phyloP scores from a whole-genome alignment of 768 basidiomycete species.

The Hysterangium stoloniferum region DNA sequence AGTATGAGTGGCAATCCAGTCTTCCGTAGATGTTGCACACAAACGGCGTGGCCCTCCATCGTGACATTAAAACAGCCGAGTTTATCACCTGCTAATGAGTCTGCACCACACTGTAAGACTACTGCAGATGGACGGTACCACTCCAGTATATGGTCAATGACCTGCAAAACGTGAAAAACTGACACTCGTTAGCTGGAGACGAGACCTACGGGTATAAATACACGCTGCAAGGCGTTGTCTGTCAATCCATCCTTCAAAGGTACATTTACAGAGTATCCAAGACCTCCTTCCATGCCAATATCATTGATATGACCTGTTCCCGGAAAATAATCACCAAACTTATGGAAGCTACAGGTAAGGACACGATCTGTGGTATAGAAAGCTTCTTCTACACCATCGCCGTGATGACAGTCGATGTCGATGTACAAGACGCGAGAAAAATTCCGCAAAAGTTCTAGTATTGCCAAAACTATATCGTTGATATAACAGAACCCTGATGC shows the following conservation, averaged over 20 bases:
- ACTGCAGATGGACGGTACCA: conserved; percentile 83
- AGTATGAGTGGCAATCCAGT: conserved; percentile 84
- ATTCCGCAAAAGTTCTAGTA: conserved; percentile 83
- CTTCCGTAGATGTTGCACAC: conserved; percentile 77
- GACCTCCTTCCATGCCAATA: conserved; percentile 73
- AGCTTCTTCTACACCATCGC: conserved; percentile 97
- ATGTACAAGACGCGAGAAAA: conserved; percentile 89
- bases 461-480: conserved; percentile 94
- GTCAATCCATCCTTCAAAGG: conserved; percentile 92
- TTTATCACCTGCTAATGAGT: conserved; percentile 92
- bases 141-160: conserved; percentile 78
- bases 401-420: conserved; percentile 98
- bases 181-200: background rate
- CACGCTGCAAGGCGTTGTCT: conserved; percentile 75
- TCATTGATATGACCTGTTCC: conserved; percentile 86
- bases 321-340: conserved; percentile 93
- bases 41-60: conserved; percentile 91
- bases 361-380: conserved; percentile 97
- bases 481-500: conserved; percentile 99
- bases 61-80: conserved; percentile 94
- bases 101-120: conserved; percentile 91
- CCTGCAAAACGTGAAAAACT: conserved; percentile 33
- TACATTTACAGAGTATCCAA: conserved; percentile 86
- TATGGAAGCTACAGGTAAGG: conserved; percentile 96
- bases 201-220: conserved; percentile 83